A percentile compares a stretch with the other conserved stretches of the same genome.
phyloP scores from a whole-genome alignment of 495 filamentous ascomycete genomes.

The Pseudoneurospora amorphoporcata region DNA sequence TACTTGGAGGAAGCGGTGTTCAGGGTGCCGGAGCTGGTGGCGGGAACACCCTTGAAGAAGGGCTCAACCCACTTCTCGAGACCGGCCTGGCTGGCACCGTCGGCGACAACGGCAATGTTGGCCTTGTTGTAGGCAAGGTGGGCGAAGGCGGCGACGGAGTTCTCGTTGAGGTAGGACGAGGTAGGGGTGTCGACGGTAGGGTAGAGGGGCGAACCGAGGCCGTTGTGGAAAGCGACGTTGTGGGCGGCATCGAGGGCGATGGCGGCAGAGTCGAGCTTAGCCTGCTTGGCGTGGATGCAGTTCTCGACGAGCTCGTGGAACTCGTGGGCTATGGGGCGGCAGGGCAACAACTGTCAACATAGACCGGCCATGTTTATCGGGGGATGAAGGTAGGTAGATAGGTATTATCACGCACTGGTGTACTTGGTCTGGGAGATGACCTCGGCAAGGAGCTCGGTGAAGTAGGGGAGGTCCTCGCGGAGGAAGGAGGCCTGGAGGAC shows the following conservation, averaged over 20 bases:
- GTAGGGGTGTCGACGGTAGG: slow-evolving; percentile 58
- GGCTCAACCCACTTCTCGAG: slow-evolving; percentile 86
- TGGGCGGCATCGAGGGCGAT: slow-evolving; percentile 80
- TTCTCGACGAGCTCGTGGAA: slow-evolving; percentile 74
- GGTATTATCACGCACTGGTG: slow-evolving; percentile 47
- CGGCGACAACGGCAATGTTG: slow-evolving; percentile 84
- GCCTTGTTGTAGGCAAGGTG: slow-evolving; percentile 70
- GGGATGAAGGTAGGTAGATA: neutral
- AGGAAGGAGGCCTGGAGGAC: slow-evolving; percentile 90
- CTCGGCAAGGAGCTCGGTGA: slow-evolving; percentile 88
- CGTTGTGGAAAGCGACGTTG: slow-evolving; percentile 84
- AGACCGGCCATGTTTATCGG: neutral
- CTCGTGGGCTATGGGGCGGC: slow-evolving; percentile 55
- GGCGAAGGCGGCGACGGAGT: slow-evolving; percentile 61
- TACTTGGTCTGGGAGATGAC: slow-evolving; percentile 81
- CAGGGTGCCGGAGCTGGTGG: slow-evolving; percentile 22
- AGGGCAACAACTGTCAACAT: slow-evolving; percentile 11
- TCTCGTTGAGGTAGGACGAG: slow-evolving; percentile 65
- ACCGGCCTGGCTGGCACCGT: slow-evolving; percentile 65
- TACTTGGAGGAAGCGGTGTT: slow-evolving; percentile 58
- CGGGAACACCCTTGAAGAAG: slow-evolving; percentile 60
- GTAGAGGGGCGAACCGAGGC: slow-evolving; percentile 68
- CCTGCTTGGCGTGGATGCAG: slow-evolving; percentile 61
- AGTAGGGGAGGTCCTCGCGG: slow-evolving; percentile 91
- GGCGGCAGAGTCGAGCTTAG: slow-evolving; percentile 54